phyloP scores from a whole-genome alignment of 441 rosid species.

The Syzygium malaccense region DNA sequence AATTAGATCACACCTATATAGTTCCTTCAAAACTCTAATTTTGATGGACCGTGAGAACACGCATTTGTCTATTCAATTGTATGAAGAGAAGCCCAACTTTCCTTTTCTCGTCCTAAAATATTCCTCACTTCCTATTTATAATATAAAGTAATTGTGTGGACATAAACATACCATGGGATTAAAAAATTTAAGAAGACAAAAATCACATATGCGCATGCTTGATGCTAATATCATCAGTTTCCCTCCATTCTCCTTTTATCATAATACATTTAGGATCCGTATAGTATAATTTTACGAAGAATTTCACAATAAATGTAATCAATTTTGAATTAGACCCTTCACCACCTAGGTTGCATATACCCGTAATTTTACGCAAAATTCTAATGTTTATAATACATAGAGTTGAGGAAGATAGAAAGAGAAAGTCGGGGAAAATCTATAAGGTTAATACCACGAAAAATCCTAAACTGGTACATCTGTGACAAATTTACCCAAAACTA shows the following conservation, averaged over 20 bases:
- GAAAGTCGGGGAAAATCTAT: rapidly evolving
- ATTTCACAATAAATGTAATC: neutral
- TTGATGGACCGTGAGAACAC: neutral
- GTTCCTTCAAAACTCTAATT: neutral
- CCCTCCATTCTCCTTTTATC: too few relatives aligned
- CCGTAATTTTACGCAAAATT: neutral
- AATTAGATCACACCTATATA: neutral
- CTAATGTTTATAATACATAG: neutral
- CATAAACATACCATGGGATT: neutral
- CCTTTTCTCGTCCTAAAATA: neutral
- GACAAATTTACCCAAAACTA: too few relatives aligned
- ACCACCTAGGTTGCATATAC: neutral
- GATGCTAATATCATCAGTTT: too few relatives aligned
- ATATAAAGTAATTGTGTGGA: neutral
- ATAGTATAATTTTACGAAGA: neutral
- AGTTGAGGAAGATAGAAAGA: rapidly evolving
- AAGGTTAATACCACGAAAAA: too few relatives aligned
- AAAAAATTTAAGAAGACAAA: too few relatives aligned
- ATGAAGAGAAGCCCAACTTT: neutral
- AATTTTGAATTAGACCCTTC: neutral
- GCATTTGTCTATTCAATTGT: neutral
- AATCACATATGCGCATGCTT: too few relatives aligned
- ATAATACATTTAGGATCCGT: rapidly evolving
- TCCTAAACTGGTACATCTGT: too few relatives aligned
- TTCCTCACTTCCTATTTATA: neutral